Conservation (phyloP, 208 protist genomes). For the Leishmania tarentolae region DNA sequence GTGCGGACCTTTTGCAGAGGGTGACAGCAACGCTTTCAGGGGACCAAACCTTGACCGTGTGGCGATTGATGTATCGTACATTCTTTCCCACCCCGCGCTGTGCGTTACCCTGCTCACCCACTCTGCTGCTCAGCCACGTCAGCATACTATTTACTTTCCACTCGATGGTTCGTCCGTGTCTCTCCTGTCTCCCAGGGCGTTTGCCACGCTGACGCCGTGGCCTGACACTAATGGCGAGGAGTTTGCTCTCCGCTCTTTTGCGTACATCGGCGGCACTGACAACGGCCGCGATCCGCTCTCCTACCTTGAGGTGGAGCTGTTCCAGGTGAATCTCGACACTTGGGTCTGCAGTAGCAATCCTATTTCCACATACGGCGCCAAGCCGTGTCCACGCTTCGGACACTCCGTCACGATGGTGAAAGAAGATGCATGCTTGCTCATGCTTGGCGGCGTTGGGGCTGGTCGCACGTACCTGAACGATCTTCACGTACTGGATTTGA, state of each 20-base stretch:
- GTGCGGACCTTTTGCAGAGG: neutral
- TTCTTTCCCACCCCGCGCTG: slow-evolving; percentile 30
- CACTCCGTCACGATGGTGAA: slow-evolving; percentile 51
- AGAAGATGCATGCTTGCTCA: slow-evolving; percentile 38
- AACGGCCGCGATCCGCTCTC: slow-evolving; percentile 61
- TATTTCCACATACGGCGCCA: slow-evolving; percentile 58
- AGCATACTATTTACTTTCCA: slow-evolving; percentile 47
- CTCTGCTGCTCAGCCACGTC: slow-evolving; percentile 3
- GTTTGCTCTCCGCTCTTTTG: slow-evolving; percentile 31
- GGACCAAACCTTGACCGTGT: slow-evolving; percentile 20
- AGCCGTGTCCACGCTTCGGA: slow-evolving; percentile 67
- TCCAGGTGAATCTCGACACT: slow-evolving; percentile 37
- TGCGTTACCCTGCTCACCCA: slow-evolving; percentile 24
- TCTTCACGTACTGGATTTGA: slow-evolving; percentile 60
- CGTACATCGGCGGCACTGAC: slow-evolving; percentile 70
- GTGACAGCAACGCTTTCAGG: neutral
- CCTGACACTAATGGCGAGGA: slow-evolving; percentile 20
- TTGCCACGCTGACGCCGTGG: slow-evolving; percentile 68
- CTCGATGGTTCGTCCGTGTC: slow-evolving; percentile 38
- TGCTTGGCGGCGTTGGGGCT: slow-evolving; percentile 70
- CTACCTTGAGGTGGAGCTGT: slow-evolving; percentile 49
- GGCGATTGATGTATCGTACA: slow-evolving; percentile 5
- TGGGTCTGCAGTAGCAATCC: slow-evolving; percentile 28
- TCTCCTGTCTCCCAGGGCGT: slow-evolving; percentile 40
- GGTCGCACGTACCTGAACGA: slow-evolving; percentile 57